phyloP scores from a whole-genome alignment of 2,329 filamentous ascomycete genomes.

The Trichocomaceae sp. region DNA sequence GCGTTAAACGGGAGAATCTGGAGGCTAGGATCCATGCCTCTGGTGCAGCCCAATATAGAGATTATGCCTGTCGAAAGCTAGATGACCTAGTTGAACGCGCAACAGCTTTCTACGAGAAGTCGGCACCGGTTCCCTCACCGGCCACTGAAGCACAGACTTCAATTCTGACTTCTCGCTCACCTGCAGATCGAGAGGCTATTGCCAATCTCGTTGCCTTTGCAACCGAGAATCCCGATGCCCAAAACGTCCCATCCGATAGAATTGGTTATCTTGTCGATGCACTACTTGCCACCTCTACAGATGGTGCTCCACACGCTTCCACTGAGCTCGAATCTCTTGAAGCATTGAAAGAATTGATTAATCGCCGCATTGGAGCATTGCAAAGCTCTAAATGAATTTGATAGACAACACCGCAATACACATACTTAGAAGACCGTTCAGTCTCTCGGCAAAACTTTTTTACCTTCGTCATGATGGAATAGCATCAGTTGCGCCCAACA shows the following conservation, averaged over 20 bases:
- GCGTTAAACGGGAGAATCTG: constrained; percentile 43
- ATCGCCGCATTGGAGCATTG: constrained; percentile 24
- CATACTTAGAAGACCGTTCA: not conserved
- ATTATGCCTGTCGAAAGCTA: constrained; percentile 21
- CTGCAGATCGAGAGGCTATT: constrained; percentile 27
- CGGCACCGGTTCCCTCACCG: constrained; percentile 15
- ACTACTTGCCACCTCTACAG: constrained; percentile 23
- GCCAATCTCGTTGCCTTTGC: constrained; percentile 28
- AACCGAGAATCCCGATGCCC: constrained; percentile 14
- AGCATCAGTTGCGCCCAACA: not conserved
- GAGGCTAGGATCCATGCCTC: constrained; percentile 18
- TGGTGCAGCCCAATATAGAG: constrained; percentile 18
- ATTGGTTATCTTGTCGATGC: constrained; percentile 27
- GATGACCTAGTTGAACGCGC: constrained; percentile 23
- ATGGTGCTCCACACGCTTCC: constrained; percentile 20
- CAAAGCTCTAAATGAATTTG: not conserved
- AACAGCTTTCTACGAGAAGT: constrained; percentile 20
- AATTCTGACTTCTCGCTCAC: constrained; percentile 22
- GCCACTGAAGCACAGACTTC: constrained; percentile 16
- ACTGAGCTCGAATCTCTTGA: constrained; percentile 27
- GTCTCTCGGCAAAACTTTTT: not conserved
- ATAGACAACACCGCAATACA: not conserved
- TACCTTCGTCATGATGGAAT: not conserved
- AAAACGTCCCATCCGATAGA: constrained; percentile 16
- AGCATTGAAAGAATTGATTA: constrained; percentile 26